A percentile compares a stretch with the other conserved stretches of the same genome.
These are phyloP conservation scores for Iberis pinnata DNA, from an alignment of 345 rosid genomes.

Conservation along the genomic window DNA sequence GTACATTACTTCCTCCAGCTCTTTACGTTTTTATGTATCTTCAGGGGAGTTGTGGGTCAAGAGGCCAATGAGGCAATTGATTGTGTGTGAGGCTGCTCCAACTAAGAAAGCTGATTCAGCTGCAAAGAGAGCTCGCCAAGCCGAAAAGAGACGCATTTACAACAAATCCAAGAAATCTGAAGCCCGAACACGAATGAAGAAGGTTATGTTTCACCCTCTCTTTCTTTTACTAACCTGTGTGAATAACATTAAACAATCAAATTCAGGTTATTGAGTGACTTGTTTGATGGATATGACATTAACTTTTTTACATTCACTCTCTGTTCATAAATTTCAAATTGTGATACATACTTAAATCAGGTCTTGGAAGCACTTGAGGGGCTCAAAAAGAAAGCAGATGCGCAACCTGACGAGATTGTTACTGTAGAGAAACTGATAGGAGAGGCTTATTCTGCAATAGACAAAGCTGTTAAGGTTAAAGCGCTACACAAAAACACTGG, in stretches of 20 bases:
- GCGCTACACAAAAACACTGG: slow-evolving; percentile 77
- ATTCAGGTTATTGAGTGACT: slow-evolving; percentile 1
- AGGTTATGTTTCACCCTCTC: slow-evolving; percentile 38
- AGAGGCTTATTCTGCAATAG: slow-evolving; percentile 79
- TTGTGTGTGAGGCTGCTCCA: slow-evolving; percentile 76
- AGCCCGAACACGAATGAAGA: slow-evolving; percentile 78
- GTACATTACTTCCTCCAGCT: not conserved
- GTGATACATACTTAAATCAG: slow-evolving; percentile 29
- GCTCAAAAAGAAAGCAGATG: slow-evolving; percentile 72
- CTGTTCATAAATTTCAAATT: not conserved
- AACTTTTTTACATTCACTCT: too few species aligned
- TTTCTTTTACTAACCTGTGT: slow-evolving; percentile 5
- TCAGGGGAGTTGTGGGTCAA: slow-evolving; percentile 43
- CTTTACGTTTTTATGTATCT: not conserved
- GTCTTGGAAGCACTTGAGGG: slow-evolving; percentile 69
- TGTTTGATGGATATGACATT: not conserved
- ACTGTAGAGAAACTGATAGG: slow-evolving; percentile 70
- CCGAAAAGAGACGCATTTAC: slow-evolving; percentile 73
- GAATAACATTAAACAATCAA: not conserved
- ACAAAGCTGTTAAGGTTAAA: slow-evolving; percentile 74
- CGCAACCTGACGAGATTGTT: slow-evolving; percentile 64
- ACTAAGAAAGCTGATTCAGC: slow-evolving; percentile 74
- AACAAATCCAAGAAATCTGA: slow-evolving; percentile 87
- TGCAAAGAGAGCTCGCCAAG: slow-evolving; percentile 74
- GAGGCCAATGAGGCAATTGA: slow-evolving; percentile 39